Conservation (phyloP, 805 yeast species). For the Saccharomycopsis javanensis region DNA sequence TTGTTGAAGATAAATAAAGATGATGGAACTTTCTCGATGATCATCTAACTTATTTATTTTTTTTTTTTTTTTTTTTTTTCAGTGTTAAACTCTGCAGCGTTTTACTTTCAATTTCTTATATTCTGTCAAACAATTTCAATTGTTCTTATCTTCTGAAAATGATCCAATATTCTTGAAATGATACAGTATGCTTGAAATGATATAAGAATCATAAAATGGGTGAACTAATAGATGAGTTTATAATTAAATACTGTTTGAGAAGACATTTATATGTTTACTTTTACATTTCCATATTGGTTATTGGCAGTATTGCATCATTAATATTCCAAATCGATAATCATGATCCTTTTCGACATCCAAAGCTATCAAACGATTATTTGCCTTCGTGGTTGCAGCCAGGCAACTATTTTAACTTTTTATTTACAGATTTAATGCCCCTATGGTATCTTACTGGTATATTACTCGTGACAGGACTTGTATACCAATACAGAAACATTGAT, state of each 20-base stretch:
- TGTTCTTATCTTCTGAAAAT: too few relatives aligned
- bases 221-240: neutral
- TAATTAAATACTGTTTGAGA: neutral
- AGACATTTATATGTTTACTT: neutral
- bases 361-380: neutral
- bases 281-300: neutral
- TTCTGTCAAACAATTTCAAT: too few relatives aligned
- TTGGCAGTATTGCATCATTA: neutral
- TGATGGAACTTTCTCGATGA: too few relatives aligned
- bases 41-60: too few relatives aligned
- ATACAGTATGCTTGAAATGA: too few relatives aligned
- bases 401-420: constrained; percentile 8
- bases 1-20: too few relatives aligned
- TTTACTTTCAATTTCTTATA: too few relatives aligned
- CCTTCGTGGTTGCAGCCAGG: constrained; percentile 2
- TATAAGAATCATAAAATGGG: neutral
- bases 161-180: too few relatives aligned
- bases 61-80: too few relatives aligned
- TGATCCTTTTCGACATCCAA: neutral
- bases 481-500: neutral
- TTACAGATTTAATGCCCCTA: constrained; percentile 1
- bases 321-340: neutral
- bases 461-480: neutral
- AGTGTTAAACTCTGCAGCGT: too few relatives aligned
- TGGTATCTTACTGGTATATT: constrained; percentile 8